phyloP scores from a whole-genome alignment of 1,284 basidiomycete species.

The Neolentinus lepideus region DNA sequence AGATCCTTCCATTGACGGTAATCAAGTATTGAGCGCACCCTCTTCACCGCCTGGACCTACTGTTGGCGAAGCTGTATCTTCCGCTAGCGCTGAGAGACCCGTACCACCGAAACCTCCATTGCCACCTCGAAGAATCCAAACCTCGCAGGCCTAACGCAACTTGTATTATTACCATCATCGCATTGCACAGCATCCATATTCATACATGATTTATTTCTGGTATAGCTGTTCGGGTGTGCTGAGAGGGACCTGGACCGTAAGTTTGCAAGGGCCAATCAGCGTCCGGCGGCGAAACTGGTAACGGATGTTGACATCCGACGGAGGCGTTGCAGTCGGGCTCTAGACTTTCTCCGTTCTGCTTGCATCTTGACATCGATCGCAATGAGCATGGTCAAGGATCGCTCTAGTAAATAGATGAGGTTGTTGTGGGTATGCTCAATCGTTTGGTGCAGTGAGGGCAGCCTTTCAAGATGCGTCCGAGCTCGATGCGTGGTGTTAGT shows the following conservation, averaged over 20 bases:
- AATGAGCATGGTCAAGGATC: too few species aligned
- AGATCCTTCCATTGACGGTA: not conserved
- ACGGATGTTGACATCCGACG: not conserved
- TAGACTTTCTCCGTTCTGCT: too few species aligned
- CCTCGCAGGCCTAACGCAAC: not conserved
- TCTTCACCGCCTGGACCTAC: too few species aligned
- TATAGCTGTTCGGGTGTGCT: too few species aligned
- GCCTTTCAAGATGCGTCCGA: too few species aligned
- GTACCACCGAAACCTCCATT: conserved; percentile 21
- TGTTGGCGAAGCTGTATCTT: not conserved
- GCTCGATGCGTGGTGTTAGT: too few species aligned
- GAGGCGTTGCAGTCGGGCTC: not conserved
- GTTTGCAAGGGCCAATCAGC: not conserved
- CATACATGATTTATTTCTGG: not conserved
- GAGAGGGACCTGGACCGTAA: not conserved
- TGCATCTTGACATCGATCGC: too few species aligned
- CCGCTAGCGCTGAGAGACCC: conserved; percentile 5
- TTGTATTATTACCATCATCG: not conserved
- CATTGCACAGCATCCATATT: not conserved
- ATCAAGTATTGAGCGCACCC: too few species aligned
- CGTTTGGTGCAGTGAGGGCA: too few species aligned
- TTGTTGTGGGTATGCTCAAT: too few species aligned
- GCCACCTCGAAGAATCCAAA: conserved; percentile 25
- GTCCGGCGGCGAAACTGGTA: not conserved
- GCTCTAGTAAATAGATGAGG: too few species aligned